Evolutionary conservation across 768 basidiomycete species (phyloP).

Genomic region (Ephemerocybe angulata): DNA sequence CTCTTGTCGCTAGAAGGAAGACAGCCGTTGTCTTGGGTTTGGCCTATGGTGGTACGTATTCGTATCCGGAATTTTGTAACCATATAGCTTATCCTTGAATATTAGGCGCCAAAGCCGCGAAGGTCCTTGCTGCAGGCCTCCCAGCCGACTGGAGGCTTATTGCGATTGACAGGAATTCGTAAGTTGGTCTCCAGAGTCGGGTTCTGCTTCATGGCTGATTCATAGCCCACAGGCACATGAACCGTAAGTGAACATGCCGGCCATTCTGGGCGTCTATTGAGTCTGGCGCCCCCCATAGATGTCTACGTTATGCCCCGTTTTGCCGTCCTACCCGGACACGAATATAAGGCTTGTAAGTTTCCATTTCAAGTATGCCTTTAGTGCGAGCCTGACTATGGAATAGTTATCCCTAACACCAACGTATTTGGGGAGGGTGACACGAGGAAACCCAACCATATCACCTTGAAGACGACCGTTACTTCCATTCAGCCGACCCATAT

Average conservation of each 20-base stretch:
- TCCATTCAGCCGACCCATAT: constrained; percentile 37
- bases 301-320: constrained; percentile 59
- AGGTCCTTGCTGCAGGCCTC: constrained; percentile 45
- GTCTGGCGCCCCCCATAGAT: constrained; percentile 24
- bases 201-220: background rate
- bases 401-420: constrained; percentile 53
- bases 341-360: constrained; percentile 59
- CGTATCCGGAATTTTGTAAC: background rate
- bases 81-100: background rate
- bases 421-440: constrained; percentile 33
- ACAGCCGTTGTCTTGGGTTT: constrained; percentile 55
- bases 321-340: constrained; percentile 56
- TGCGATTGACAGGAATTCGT: constrained; percentile 59
- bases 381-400: background rate
- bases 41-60: constrained; percentile 48
- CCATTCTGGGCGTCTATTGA: background rate
- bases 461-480: constrained; percentile 44
- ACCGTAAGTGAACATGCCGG: constrained; percentile 31
- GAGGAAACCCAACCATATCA: constrained; percentile 24
- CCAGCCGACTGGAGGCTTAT: constrained; percentile 54
- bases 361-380: background rate
- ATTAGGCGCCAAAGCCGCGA: constrained; percentile 47
- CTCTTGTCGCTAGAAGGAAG: too few relatives aligned
- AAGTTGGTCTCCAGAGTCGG: constrained; percentile 17
- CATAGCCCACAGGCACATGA: constrained; percentile 36